phyloP scores from a whole-genome alignment of 2,329 filamentous ascomycete genomes.

The Thelonectria rubi region DNA sequence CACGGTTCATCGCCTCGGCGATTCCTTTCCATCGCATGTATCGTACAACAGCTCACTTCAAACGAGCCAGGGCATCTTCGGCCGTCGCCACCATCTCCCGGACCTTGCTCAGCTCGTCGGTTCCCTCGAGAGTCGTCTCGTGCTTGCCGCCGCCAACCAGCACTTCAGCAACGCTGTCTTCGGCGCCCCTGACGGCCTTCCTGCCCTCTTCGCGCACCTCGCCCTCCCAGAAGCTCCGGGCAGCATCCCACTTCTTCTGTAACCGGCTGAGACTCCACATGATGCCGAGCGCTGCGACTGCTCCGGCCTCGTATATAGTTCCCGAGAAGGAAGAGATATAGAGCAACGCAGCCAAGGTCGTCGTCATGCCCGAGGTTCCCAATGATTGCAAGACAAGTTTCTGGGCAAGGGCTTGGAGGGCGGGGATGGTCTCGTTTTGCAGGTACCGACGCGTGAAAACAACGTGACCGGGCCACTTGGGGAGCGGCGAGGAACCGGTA shows the following conservation, averaged over 20 bases:
- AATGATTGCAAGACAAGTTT: constrained; percentile 78
- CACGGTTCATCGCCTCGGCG: constrained; percentile 34
- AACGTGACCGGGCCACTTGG: constrained; percentile 79
- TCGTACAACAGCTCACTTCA: constrained; percentile 52
- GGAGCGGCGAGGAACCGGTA: constrained; percentile 35
- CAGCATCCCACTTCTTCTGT: constrained; percentile 70
- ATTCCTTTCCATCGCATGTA: constrained; percentile 29
- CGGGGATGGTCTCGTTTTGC: constrained; percentile 71
- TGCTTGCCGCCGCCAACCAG: constrained; percentile 48
- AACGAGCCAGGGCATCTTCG: constrained; percentile 56
- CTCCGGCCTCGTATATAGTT: constrained; percentile 68
- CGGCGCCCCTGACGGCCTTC: constrained; percentile 67
- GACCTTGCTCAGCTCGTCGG: constrained; percentile 51
- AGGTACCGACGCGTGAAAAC: constrained; percentile 74
- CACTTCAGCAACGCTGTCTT: constrained; percentile 60
- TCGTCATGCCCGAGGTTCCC: constrained; percentile 73
- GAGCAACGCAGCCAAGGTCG: constrained; percentile 62
- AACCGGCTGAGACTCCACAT: constrained; percentile 67
- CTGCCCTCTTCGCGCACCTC: constrained; percentile 74
- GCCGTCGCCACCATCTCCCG: constrained; percentile 59
- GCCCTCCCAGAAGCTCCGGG: constrained; percentile 69
- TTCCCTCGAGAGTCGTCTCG: constrained; percentile 35
- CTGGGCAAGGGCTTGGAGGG: constrained; percentile 77
- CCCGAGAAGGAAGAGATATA: constrained; percentile 65
- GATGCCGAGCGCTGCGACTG: constrained; percentile 68